Conservation (phyloP, 1,284 basidiomycete species). For the Naganishia sp. region DNA sequence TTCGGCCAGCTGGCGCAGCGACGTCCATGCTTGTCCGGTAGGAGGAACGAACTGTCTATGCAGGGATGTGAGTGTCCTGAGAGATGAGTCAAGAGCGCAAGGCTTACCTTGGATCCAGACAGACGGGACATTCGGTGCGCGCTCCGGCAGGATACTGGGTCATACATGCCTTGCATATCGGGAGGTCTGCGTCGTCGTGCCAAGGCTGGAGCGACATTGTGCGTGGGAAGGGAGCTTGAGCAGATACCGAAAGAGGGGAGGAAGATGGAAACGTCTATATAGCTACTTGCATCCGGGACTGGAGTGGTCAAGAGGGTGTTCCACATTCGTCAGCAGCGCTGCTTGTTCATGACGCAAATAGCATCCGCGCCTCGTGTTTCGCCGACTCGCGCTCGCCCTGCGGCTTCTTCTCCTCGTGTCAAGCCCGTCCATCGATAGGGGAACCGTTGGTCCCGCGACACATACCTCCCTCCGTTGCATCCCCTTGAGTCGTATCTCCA, state of each 20-base stretch:
- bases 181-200: slow-evolving; percentile 42
- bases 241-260: too few relatives aligned
- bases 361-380: neutral
- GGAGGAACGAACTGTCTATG: slow-evolving; percentile 46
- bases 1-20: slow-evolving; percentile 38
- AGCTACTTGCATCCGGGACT: neutral
- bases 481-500: too few relatives aligned
- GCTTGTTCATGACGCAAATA: neutral
- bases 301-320: neutral
- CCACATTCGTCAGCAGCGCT: neutral
- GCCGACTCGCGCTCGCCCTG: too few relatives aligned
- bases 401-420: too few relatives aligned
- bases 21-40: slow-evolving; percentile 48
- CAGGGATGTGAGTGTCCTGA: neutral
- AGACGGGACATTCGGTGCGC: slow-evolving; percentile 39
- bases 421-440: too few relatives aligned
- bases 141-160: slow-evolving; percentile 45
- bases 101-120: slow-evolving; percentile 29
- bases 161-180: slow-evolving; percentile 50
- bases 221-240: neutral
- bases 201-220: slow-evolving; percentile 14
- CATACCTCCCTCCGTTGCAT: too few relatives aligned
- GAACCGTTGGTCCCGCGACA: too few relatives aligned
- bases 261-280: neutral
- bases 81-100: neutral